Evolutionary conservation across 73 alveolate genomes (phyloP).

Genomic region (Tetrahymena malaccensis): DNA sequence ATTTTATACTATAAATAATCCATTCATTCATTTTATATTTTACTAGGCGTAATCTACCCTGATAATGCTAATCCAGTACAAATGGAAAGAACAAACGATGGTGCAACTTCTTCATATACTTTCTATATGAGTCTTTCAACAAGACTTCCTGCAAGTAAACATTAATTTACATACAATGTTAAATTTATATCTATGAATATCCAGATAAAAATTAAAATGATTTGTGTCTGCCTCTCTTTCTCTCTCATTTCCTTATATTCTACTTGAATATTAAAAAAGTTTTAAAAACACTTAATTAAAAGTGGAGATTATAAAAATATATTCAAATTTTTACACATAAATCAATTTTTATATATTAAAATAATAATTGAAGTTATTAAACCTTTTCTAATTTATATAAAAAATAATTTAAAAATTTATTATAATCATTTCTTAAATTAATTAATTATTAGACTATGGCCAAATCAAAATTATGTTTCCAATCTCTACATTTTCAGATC

Average conservation of each 20-base stretch:
- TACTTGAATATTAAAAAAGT: background rate
- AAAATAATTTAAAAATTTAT: no score
- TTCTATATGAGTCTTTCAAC: slow-evolving; percentile 16
- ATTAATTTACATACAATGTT: background rate
- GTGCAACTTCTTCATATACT: slow-evolving; percentile 18
- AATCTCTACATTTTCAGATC: background rate
- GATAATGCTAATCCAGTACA: slow-evolving; percentile 33
- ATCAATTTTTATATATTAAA: no score
- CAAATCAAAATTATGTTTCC: background rate
- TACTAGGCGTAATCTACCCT: slow-evolving; percentile 3
- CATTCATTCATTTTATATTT: no score
- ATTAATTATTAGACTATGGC: background rate
- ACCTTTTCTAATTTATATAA: no score
- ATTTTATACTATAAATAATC: no score
- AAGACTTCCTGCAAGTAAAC: slow-evolving; percentile 16
- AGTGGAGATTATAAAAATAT: no score
- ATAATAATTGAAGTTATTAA: no score
- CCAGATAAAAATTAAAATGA: no score
- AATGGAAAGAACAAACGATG: slow-evolving; percentile 15
- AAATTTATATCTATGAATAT: background rate
- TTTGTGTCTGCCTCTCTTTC: no score
- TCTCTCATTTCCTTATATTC: background rate
- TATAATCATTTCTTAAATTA: background rate
- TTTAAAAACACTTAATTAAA: no score
- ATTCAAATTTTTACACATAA: no score